These are phyloP conservation scores for Wickerhamomyces sp. DNA, from an alignment of 1,139 yeast species.

Conservation along the genomic window DNA sequence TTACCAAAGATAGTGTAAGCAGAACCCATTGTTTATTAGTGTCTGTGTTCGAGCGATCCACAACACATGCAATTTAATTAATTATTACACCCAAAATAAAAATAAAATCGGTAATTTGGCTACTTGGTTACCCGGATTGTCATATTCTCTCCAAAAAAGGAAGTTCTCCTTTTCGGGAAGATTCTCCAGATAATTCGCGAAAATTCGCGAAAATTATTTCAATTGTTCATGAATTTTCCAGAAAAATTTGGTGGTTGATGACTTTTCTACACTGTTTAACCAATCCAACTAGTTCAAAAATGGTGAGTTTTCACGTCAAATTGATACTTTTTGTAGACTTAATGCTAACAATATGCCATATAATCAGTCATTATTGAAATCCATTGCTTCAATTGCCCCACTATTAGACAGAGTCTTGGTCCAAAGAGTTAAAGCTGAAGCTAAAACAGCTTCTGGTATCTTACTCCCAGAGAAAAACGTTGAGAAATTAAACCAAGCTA, in stretches of 20 bases:
- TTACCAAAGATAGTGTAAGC: constrained; percentile 61
- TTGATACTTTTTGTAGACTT: too few relatives aligned
- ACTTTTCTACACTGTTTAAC: not conserved
- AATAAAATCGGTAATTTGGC: not conserved
- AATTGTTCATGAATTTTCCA: constrained; percentile 1
- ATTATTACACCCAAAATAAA: too few relatives aligned
- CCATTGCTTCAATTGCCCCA: constrained; percentile 86
- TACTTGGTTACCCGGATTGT: not conserved
- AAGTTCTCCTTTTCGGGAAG: not conserved
- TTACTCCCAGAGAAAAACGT: constrained; percentile 96
- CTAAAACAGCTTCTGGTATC: constrained; percentile 91
- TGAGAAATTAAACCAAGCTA: constrained; percentile 83
- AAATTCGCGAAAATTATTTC: not conserved
- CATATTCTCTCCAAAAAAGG: not conserved
- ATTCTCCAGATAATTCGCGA: not conserved
- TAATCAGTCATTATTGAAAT: constrained; percentile 67
- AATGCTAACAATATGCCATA: not conserved
- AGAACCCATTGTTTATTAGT: constrained; percentile 43
- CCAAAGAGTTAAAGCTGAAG: constrained; percentile 87
- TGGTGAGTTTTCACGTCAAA: too few relatives aligned
- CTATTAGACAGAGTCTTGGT: constrained; percentile 93
- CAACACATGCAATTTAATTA: too few relatives aligned
- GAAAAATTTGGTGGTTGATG: not conserved
- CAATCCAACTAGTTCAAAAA: not conserved
- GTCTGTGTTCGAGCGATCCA: not conserved